phyloP scores from a whole-genome alignment of 305 asterid species.

The Solanum hybrid region DNA sequence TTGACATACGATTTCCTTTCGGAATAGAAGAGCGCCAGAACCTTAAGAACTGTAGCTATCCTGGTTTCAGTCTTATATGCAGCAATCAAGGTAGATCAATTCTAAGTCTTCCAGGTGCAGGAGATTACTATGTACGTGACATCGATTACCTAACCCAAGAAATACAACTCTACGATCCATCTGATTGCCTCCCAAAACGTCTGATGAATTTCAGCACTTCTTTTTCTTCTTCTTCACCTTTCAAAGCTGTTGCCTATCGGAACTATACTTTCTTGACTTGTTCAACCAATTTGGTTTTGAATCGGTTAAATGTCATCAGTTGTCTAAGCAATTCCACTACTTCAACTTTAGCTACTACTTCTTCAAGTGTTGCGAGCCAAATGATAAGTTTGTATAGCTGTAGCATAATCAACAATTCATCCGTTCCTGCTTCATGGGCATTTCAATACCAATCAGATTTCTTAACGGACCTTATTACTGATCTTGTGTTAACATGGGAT shows the following conservation, averaged over 20 bases:
- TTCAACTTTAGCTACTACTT: constrained; percentile 36
- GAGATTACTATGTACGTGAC: constrained; percentile 33
- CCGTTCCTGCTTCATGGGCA: constrained; percentile 32
- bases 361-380: constrained; percentile 16
- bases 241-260: constrained; percentile 12
- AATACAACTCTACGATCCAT: constrained; percentile 41
- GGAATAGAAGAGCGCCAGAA: constrained; percentile 13
- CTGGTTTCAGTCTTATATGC: constrained; percentile 41
- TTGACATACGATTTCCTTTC: constrained; percentile 49
- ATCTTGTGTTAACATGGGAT: constrained; percentile 40
- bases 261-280: constrained; percentile 55
- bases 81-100: neutral
- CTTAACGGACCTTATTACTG: constrained; percentile 18
- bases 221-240: constrained; percentile 51
- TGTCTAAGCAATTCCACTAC: constrained; percentile 61
- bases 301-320: constrained; percentile 10
- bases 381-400: constrained; percentile 31
- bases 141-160: constrained; percentile 44
- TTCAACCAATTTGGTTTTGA: constrained; percentile 12
- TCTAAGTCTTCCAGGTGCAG: constrained; percentile 39
- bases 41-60: constrained; percentile 39
- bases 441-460: constrained; percentile 15
- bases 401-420: constrained; percentile 13
- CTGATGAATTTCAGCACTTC: constrained; percentile 37
- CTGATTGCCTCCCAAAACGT: constrained; percentile 37